Evolutionary conservation across 331 rosid species (phyloP), one percentile per base, ranked within the genome.

Genomic region (Malus hybrid): DNA sequence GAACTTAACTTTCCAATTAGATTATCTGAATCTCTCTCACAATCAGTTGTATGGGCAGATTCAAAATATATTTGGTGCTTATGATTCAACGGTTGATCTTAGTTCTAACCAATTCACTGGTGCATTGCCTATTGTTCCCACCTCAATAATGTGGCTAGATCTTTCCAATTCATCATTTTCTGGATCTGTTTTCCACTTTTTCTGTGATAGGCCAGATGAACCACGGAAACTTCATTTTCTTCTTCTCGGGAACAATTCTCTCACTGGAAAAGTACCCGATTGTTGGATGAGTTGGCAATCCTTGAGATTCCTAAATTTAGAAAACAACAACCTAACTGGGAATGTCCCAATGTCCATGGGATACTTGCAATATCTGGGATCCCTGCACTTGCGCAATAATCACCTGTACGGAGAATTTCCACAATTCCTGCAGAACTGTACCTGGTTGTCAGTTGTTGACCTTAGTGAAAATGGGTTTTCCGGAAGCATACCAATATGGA

Each of bases 41-140:
- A 84, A 87, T 33, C 57, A 42, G 11, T 33, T 82, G 13, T 56
- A 57, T 10, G 83, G 85, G 8, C 76, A 72, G 10, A 10, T 77
- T 31, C 70, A 86, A 5, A 19, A 70, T 32, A 31, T 69, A 3
- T 4, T 32, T 15, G 29, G 36, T 5, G 66, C 76, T 19, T 57
- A 29, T 4, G 4, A 65, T 16, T 29, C 64, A 29, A 19, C 29
- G 32, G 72, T 78, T 62, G 65, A 59, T 57, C 22, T 87, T 33
- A 34, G 76, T 44, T 82, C 81, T 36, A 84, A 84, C 72, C 15
- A 56, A 7, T 78, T 86, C 76, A 50, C 62, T 11, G 90, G 90
- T 31, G 22, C 16, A 5, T 59, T 86, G 42, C 85, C 85, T 31
- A 52, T 55, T 5, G 62, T 86, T 59, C 71, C 85, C 20, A 24